Base-by-base conservation (phyloP, 2,329 filamentous ascomycete genomes). In the Peltaster fructicola region DNA sequence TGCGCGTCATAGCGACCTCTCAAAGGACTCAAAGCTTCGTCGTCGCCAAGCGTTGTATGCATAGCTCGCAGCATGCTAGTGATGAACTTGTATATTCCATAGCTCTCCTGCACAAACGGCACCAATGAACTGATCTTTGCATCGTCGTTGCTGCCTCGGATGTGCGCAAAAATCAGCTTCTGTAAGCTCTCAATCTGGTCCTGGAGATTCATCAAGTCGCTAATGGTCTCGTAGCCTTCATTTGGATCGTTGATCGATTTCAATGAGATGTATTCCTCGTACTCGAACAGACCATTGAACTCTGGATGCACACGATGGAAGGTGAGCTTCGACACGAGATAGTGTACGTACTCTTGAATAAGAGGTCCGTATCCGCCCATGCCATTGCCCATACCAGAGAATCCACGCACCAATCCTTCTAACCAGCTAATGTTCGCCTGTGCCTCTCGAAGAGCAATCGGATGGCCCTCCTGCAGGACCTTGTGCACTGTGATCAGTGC, bases 141-240 rank as follows among this genome's bases (percentile, higher is more conserved):
- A 52, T 98, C 88, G 44, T 95, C 98, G 56, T 92, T 91, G 23
- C 77, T 73, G 14, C 84, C 78, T 31, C 84, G 73, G 56, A 98
- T 95, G 53, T 95, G 82, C 4, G 88, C 88, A 55, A 95, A 98
- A 44, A 95, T 88, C 36, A 98, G 65, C 57, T 95, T 98, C 52
- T 98, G 88, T 56, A 98, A 95, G 38, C 81, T 75, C 53, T 98
- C 88, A 40, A 98, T 98, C 61, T 92, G 85, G 52, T 98, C 88
- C 50, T 98, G 88, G 30, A 98, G 63, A 6, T 73, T 76, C 84
- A 95, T 93, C 27, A 98, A 66, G 52, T 98, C 88, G 38, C 75
- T 79, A 41, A 98, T 95, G 13, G 85, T 93, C 61, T 98, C 88
- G 48, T 76, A 76, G 47, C 88, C 88, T 57, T 98, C 88, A 46